phyloP scores from a whole-genome alignment of 2,329 filamentous ascomycete species.

The Thyridium curvatum region DNA sequence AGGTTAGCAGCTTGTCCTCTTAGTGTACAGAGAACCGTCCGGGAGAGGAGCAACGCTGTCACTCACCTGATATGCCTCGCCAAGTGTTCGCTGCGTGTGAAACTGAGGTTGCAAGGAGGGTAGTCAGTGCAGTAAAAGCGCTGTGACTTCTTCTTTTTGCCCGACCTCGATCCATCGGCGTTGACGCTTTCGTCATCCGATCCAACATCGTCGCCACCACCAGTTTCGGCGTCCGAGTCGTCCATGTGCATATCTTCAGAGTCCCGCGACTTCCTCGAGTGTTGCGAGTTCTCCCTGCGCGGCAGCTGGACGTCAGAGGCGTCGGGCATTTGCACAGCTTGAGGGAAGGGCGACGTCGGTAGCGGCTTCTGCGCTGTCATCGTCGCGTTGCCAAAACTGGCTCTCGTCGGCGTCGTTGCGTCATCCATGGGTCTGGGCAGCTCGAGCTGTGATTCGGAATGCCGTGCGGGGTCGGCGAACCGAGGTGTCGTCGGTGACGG shows the following conservation, averaged over 20 bases:
- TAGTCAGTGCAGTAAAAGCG: conserved; percentile 95
- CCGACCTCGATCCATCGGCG: conserved; percentile 60
- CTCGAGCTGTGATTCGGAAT: conserved; percentile 18
- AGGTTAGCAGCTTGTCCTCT: background rate
- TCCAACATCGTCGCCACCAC: conserved; percentile 39
- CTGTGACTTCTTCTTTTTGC: conserved; percentile 94
- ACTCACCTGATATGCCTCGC: conserved; percentile 84
- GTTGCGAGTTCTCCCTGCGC: conserved; percentile 52
- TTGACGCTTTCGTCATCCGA: conserved; percentile 63
- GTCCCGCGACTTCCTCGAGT: conserved; percentile 52
- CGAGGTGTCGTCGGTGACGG: conserved; percentile 15
- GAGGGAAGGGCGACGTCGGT: conserved; percentile 45
- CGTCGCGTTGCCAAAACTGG: conserved; percentile 36
- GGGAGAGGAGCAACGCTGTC: conserved; percentile 2
- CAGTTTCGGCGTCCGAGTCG: conserved; percentile 61
- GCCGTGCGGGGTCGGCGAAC: conserved; percentile 23
- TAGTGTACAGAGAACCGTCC: background rate
- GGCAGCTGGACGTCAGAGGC: conserved; percentile 36
- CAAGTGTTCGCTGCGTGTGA: conserved; percentile 92
- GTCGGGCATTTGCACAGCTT: conserved; percentile 40
- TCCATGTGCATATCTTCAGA: conserved; percentile 72
- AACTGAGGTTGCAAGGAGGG: conserved; percentile 88
- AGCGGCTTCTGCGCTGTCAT: conserved; percentile 46
- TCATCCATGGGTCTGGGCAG: conserved; percentile 31
- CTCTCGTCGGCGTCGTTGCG: conserved; percentile 56